These are phyloP conservation scores for Curvularia eragrostidis DNA, from an alignment of 2,329 filamentous ascomycete genomes.

Conservation along the genomic window DNA sequence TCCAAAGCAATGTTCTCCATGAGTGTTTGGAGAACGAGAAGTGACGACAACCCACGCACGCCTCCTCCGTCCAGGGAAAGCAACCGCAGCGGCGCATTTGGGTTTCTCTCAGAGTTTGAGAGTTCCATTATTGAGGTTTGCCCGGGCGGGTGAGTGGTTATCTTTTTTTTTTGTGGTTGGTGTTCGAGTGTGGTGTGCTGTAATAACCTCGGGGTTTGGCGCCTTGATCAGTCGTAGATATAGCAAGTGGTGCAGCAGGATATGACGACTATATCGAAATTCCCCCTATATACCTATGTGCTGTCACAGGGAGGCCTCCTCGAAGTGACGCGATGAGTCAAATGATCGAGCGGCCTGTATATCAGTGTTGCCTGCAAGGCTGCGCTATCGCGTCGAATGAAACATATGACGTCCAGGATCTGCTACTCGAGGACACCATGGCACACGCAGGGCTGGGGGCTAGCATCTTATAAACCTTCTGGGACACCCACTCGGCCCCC, in stretches of 20 bases:
- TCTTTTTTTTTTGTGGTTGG: background rate
- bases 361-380: conserved; percentile 24
- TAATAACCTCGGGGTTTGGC: background rate
- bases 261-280: background rate
- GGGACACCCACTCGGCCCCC: conserved; percentile 1
- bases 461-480: conserved; percentile 17
- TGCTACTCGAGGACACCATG: background rate
- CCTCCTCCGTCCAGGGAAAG: conserved; percentile 50
- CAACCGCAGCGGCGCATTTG: conserved; percentile 43
- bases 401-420: conserved; percentile 10
- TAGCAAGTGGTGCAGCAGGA: background rate
- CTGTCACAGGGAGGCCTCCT: conserved; percentile 10
- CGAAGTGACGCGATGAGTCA: conserved; percentile 2
- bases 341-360: conserved; percentile 11
- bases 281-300: conserved; percentile 6
- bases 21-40: conserved; percentile 50
- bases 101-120: conserved; percentile 37
- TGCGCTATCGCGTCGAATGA: conserved; percentile 15
- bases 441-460: background rate
- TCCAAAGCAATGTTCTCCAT: conserved; percentile 50
- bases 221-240: conserved; percentile 7
- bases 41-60: conserved; percentile 48
- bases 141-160: conserved; percentile 3
- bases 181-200: background rate
- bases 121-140: conserved; percentile 28